phyloP scores from a whole-genome alignment of 192 early-diverging fungal species.

The Umbelopsis isabellina region DNA sequence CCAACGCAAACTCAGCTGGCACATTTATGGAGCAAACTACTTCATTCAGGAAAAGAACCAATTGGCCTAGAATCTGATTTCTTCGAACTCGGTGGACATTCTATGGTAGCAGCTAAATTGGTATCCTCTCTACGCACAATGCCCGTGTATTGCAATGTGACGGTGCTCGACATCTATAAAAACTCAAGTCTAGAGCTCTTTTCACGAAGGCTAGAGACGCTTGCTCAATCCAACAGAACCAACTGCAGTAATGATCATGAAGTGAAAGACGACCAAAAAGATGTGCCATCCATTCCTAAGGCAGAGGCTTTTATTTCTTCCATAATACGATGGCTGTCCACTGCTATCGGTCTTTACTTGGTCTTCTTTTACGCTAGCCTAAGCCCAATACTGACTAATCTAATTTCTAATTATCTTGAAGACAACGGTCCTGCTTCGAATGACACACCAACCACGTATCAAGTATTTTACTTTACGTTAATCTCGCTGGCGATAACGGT shows the following conservation, averaged over 20 bases:
- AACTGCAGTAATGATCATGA: too few species aligned
- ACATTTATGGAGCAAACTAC: not conserved
- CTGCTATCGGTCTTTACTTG: not conserved
- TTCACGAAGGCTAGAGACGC: not conserved
- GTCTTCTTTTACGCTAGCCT: not conserved
- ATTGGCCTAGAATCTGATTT: not conserved
- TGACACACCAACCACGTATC: not conserved
- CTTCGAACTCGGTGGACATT: slow-evolving; percentile 1
- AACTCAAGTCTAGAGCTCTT: not conserved
- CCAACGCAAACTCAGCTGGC: not conserved
- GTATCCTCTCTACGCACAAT: not conserved
- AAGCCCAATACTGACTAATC: too few species aligned
- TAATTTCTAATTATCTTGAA: not conserved
- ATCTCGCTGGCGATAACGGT: too few species aligned
- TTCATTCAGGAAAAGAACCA: not conserved
- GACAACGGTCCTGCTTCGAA: not conserved
- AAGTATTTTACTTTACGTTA: not conserved
- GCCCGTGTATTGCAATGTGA: not conserved
- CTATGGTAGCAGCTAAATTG: not conserved
- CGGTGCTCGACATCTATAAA: not conserved
- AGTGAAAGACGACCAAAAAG: too few species aligned
- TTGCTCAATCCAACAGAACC: not conserved
- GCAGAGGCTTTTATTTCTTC: too few species aligned
- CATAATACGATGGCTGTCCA: not conserved
- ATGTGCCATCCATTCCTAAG: too few species aligned